Evolutionary conservation across 2,329 filamentous ascomycete species (phyloP), one percentile per base, ranked within the genome.

Genomic region (Metarhizium robertsii): DNA sequence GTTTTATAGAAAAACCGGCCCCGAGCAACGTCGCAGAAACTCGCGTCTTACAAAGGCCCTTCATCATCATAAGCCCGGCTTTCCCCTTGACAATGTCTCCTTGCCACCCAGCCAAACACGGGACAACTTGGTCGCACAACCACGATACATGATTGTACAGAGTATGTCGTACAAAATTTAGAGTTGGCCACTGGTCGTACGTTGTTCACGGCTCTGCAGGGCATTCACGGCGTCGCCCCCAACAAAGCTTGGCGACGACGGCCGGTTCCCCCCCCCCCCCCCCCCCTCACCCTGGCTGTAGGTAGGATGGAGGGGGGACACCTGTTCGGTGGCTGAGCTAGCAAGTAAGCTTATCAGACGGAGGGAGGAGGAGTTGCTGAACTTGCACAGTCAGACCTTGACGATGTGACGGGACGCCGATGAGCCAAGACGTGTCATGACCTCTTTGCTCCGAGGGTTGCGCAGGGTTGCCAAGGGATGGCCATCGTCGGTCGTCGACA

Each of bases 311-410:
- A n/a, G 36, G 29, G 29, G 29, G 52, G 6, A 11, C 11, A 43
- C 10, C 18, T 20, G 18, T 16, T 20, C 47, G 50, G 55, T 49
- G 34, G 50, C 55, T 32, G 8, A 14, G 40, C 55, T 48, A 54
- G n/a, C 34, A 57, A 54, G 48, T 48, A 54, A 57, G 52, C 55
- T 53, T 57, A 54, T 52, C 29, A 52, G 53, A 52, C 20, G 46
- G 38, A 20, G 18, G 42, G n/a, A 32, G n/a, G n/a, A 32, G 30
- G 30, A 46, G 34, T 46, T n/a, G 42, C 20, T n/a, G 20, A 5
- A 10, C 14, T 25, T 38, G 38, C 18, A n/a, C 18, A 32, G 14
- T 42, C 10, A 20, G 29, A 11, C 14, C 10, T 47, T n/a, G 29
- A 52, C 14, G 42, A 20, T 20, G 16, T 18, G 8, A 10, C n/a